Conservation (phyloP, 768 basidiomycete species). For the Auriscalpium vulgare region DNA sequence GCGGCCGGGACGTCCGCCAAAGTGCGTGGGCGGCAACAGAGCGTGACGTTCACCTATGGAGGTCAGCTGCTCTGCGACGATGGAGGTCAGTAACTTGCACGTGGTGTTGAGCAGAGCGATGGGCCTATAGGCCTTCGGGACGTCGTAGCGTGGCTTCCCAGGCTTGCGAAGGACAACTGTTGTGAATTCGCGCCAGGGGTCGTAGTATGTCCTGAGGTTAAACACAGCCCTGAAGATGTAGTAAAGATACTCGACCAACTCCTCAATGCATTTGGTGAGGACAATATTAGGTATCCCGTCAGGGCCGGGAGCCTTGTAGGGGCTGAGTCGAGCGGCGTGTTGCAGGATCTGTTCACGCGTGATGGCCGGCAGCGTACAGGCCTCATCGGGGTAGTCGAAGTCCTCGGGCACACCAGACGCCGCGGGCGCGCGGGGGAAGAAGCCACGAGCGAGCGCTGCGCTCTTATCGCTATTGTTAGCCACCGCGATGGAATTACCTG, state of each 20-base stretch:
- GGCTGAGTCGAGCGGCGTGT: slow-evolving; percentile 21
- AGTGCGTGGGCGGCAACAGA: neutral
- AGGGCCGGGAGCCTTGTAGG: slow-evolving; percentile 28
- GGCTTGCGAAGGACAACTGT: slow-evolving; percentile 15
- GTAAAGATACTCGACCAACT: slow-evolving; percentile 19
- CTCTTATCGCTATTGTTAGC: slow-evolving; percentile 12
- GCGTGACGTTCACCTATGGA: neutral
- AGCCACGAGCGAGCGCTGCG: slow-evolving; percentile 14
- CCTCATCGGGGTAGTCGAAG: slow-evolving; percentile 21
- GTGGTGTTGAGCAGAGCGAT: slow-evolving; percentile 14
- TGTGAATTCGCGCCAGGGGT: slow-evolving; percentile 2
- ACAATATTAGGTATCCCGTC: slow-evolving; percentile 26
- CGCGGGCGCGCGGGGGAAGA: slow-evolving; percentile 21
- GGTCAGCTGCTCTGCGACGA: neutral
- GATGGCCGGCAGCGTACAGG: slow-evolving; percentile 14
- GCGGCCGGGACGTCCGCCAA: neutral
- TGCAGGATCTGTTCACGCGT: slow-evolving; percentile 20
- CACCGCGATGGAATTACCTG: neutral
- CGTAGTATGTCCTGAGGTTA: neutral
- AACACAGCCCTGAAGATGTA: slow-evolving; percentile 16
- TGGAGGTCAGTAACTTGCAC: slow-evolving; percentile 10
- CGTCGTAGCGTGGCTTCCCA: slow-evolving; percentile 14
- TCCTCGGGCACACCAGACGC: neutral
- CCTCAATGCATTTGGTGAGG: slow-evolving; percentile 19
- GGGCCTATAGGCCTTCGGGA: slow-evolving; percentile 14